A percentile compares a stretch with the other conserved stretches of the same genome.
phyloP scores from a whole-genome alignment of 768 basidiomycete species.

The Imleria badia region DNA sequence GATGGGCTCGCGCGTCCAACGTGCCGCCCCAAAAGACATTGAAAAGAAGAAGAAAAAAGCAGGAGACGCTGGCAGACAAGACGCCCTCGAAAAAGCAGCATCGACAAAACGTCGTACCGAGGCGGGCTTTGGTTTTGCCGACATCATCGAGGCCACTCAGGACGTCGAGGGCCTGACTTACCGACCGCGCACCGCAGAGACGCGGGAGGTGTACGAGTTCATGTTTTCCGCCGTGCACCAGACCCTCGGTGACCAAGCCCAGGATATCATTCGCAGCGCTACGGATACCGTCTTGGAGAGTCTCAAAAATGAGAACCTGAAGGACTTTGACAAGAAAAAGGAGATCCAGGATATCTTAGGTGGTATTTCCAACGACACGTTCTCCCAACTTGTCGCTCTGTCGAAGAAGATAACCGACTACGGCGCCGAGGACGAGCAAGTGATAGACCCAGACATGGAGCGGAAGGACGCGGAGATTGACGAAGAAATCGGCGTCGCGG shows the following conservation, averaged over 20 bases:
- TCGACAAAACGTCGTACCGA: slow-evolving; percentile 59
- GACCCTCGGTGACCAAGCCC: slow-evolving; percentile 89
- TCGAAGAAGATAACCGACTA: slow-evolving; percentile 98
- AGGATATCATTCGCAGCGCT: slow-evolving; percentile 93
- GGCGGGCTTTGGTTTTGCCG: slow-evolving; percentile 73
- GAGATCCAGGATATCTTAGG: slow-evolving; percentile 82
- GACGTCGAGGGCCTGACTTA: slow-evolving; percentile 92
- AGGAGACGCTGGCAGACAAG: slow-evolving; percentile 47
- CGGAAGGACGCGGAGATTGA: slow-evolving; percentile 88
- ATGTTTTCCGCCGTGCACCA: slow-evolving; percentile 82
- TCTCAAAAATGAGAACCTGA: slow-evolving; percentile 83
- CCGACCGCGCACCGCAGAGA: slow-evolving; percentile 91
- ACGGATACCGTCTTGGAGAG: slow-evolving; percentile 89
- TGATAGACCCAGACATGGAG: slow-evolving; percentile 78
- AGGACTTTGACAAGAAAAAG: slow-evolving; percentile 97
- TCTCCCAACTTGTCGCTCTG: slow-evolving; percentile 78
- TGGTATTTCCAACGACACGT: slow-evolving; percentile 64
- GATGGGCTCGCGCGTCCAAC: slow-evolving; percentile 90
- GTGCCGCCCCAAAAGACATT: slow-evolving; percentile 81
- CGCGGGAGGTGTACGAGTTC: slow-evolving; percentile 90
- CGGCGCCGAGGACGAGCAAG: slow-evolving; percentile 78
- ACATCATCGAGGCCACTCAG: slow-evolving; percentile 93
- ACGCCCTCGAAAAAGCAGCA: slow-evolving; percentile 56
- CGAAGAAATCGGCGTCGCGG: slow-evolving; percentile 95
- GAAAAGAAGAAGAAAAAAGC: slow-evolving; percentile 95